Evolutionary conservation across 2,329 filamentous ascomycete genomes (phyloP), one percentile per base, ranked within the genome.

Genomic region (Pseudogymnoascus sp.): DNA sequence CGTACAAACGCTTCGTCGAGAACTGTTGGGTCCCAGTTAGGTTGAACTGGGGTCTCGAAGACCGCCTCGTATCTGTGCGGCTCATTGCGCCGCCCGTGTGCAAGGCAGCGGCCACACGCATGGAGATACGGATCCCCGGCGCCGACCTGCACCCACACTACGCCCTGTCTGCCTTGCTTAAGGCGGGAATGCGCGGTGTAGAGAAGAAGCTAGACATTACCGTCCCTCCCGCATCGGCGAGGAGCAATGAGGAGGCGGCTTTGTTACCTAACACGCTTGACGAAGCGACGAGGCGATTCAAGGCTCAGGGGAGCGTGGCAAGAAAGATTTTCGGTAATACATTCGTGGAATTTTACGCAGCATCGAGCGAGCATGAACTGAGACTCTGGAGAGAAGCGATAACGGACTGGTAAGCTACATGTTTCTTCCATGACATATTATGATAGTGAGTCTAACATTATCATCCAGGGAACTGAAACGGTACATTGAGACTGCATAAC

Each of bases 21-120:
- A 97, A 97, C 77, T 97, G 97, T 77, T 99, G 94, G 94, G 94
- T 94, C 0, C 94, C 94, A 0, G 93, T 99, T 5, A 97, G 92
- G 0, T 93, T 97, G 0, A 96, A 91, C 0, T 99, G 94, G 94
- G 94, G 94, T 0, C 78, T 97, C 4, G 94, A 97, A 76, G 93
- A 99, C 74, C 90, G 94, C 65, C 92, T 91, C 5, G 93, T 94
- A 0, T 95, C 90, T 0, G 89, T 99, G 67, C 85, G 94, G 16
- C 77, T 99, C 38, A 97, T 97, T 68, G 85, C 90, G 0, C 93
- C 93, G 11, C 93, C 94, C 0, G 93, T 90, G 0, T 83, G 89
- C 38, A 93, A 91, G 67, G 81, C 91, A 0, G 90, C 90, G 66
- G 90, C 92, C 4, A 97, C 93, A 8, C 84, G 94, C 12, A 92